phyloP scores from a whole-genome alignment of 768 basidiomycete species.

The Trametes meyenii region DNA sequence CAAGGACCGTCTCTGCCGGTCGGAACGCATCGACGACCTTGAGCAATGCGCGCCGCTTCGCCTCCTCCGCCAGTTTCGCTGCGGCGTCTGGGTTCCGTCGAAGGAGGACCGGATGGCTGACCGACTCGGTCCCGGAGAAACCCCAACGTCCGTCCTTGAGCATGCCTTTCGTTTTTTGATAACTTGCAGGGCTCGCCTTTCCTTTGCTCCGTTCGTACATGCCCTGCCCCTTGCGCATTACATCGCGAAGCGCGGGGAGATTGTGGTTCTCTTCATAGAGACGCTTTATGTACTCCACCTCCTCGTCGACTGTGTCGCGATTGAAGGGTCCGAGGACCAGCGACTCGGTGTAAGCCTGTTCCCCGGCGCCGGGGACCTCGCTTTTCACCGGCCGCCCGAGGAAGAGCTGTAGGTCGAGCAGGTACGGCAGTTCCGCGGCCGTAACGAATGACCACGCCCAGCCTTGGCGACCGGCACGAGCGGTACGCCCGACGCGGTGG shows the following conservation, averaged over 20 bases:
- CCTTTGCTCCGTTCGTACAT: slow-evolving; percentile 96
- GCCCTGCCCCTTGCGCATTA: slow-evolving; percentile 86
- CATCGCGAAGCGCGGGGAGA: slow-evolving; percentile 67
- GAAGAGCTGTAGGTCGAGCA: slow-evolving; percentile 93
- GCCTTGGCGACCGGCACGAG: slow-evolving; percentile 90
- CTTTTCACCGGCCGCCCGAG: slow-evolving; percentile 75
- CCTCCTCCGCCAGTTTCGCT: slow-evolving; percentile 46
- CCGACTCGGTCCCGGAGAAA: slow-evolving; percentile 63
- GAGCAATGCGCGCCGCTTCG: slow-evolving; percentile 66
- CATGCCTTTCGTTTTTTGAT: slow-evolving; percentile 89
- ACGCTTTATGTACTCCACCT: slow-evolving; percentile 75
- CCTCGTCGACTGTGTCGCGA: slow-evolving; percentile 77
- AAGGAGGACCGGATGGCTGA: slow-evolving; percentile 71
- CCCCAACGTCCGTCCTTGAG: slow-evolving; percentile 69
- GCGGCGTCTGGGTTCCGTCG: slow-evolving; percentile 36
- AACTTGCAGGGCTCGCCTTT: slow-evolving; percentile 84
- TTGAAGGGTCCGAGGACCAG: slow-evolving; percentile 84
- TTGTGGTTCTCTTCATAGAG: slow-evolving; percentile 66
- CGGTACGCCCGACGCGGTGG: slow-evolving; percentile 96
- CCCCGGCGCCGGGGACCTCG: slow-evolving; percentile 51
- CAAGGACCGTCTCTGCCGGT: slow-evolving; percentile 90
- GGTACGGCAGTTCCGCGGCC: slow-evolving; percentile 81
- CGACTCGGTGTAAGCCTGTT: slow-evolving; percentile 67
- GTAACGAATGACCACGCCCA: slow-evolving; percentile 97
- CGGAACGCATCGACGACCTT: slow-evolving; percentile 79